Base-by-base conservation (phyloP, 306 rosid genomes). In the Cicer judaicum region DNA sequence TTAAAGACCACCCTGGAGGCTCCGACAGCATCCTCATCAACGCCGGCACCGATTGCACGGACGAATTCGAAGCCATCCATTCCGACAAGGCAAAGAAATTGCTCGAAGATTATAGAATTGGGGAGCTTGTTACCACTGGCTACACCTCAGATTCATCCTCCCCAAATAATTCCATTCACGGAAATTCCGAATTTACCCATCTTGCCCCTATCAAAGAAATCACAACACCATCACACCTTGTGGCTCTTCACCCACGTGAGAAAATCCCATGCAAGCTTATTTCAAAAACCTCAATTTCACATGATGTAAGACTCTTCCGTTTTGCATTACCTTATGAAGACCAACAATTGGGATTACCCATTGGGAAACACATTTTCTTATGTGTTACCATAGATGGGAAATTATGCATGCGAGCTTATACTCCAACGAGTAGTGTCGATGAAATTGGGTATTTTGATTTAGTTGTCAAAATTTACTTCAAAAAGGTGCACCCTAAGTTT, bases 1-100 rank as follows among this genome's bases (percentile, higher is more conserved):
- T 93, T 81, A 84, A 89, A 1, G 91, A 88, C 60, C 98, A 93
- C 64, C 98, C 98, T 0, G 98, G 98, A 0, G 98, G 98, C 52
- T 38, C 87, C 1, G 98, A 93, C 18, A 93, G 98, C 76, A 91
- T 93, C 65, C 86, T 93, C 75, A 88, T 91, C 77, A 91, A 93
- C 7, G 92, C 96, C 2, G 98, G 98, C 56, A 84, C 96, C 0
- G 98, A 93, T 77, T 89, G 94, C 77, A 91, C 98, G 0, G 98
- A 93, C 48, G 98, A 91, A 47, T 93, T 93, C 10, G 96, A 93
- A 4, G 94, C 97, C 54, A 93, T 93, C 55, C 98, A 93, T 54
- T 93, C 98, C 2, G 94, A 88, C 70, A 93, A 89, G 52, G 98
- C 98, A 10, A 93, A 88, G 81, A 87, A 85, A 46, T 70, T 89